Percentiles rank a stretch among this genome's conserved stretches.
phyloP scores from a whole-genome alignment of 1,139 yeast genomes.

The Geotrichum cucujoidarum region DNA sequence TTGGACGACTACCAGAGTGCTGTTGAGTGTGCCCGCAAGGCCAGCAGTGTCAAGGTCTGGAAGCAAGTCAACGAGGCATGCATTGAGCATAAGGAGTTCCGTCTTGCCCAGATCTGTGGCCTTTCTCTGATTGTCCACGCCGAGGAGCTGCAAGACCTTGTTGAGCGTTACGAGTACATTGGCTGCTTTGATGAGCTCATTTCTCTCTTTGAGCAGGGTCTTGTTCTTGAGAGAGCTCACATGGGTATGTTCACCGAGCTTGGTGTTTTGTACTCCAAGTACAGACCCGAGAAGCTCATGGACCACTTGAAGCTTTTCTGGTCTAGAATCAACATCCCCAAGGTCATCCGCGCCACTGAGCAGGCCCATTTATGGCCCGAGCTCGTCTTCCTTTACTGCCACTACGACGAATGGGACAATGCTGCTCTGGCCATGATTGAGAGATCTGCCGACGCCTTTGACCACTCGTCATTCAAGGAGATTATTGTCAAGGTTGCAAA shows the following conservation, averaged over 20 bases:
- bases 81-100: constrained; percentile 89
- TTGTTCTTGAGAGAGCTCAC: constrained; percentile 96
- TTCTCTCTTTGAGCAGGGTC: constrained; percentile 89
- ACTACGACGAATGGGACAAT: constrained; percentile 98
- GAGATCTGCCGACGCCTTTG: constrained; percentile 87
- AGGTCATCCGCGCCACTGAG: constrained; percentile 91
- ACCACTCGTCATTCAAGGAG: constrained; percentile 90
- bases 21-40: constrained; percentile 98
- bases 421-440: constrained; percentile 98
- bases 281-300: constrained; percentile 85
- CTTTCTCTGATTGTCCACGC: constrained; percentile 95
- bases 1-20: constrained; percentile 92
- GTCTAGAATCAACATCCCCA: constrained; percentile 97
- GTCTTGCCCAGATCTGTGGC: constrained; percentile 98
- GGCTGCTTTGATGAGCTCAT: constrained; percentile 92
- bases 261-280: constrained; percentile 85
- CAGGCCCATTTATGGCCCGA: constrained; percentile 95
- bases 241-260: constrained; percentile 99
- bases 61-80: constrained; percentile 96
- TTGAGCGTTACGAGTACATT: constrained; percentile 75
- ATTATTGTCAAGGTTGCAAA: constrained; percentile 91
- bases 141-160: constrained; percentile 90
- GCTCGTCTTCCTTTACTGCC: constrained; percentile 91
- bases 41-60: constrained; percentile 92
- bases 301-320: constrained; percentile 96